Evolutionary conservation across 2,329 filamentous ascomycete genomes (phyloP), one percentile per base, ranked within the genome.

Genomic region (Alternaria triticina): DNA sequence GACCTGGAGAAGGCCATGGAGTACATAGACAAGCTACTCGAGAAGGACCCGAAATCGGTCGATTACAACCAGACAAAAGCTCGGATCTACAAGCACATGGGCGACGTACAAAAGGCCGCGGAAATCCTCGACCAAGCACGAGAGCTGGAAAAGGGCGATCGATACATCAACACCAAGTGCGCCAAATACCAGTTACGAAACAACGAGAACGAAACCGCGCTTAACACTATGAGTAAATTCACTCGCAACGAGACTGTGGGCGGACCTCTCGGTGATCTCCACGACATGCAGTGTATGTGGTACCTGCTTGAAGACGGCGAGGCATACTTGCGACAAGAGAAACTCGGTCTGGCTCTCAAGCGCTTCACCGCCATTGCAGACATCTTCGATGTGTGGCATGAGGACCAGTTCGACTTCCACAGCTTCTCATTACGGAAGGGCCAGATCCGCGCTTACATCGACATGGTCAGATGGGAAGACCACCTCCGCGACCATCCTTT

Each of bases 221-320:
- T 98, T 57, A 89, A 92, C 73, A 97, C 93, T 0, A 94, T 98
- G 86, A 92, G 93, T 67, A 88, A 97, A 68, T 99, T 99, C 81
- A 99, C 96, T 0, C 87, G 95, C 57, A 94, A 94, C 56, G 96
- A 99, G 75, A 91, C 93, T 5, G 87, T 91, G 12, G 94, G 93
- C 6, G 96, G 96, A 2, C 92, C 96, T 5, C 84, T 99, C 44
- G 92, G 91, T 51, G 96, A 99, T 80, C 87, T 99, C 36, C 87
- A 96, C 69, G 96, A 99, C 73, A 99, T 99, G 96, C 96, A 99
- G 82, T 97, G 94, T 78, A 89, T 98, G 71, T 99, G 96, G 96
- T 99, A 90, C 79, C 83, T 99, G 74, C 96, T 93, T 6, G 96
- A 99, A 82, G 96, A 99, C 77, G 96, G 93, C 59, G 92, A 97